Base-by-base conservation (phyloP, 1,284 basidiomycete species). In the Ustilago loliicola region DNA sequence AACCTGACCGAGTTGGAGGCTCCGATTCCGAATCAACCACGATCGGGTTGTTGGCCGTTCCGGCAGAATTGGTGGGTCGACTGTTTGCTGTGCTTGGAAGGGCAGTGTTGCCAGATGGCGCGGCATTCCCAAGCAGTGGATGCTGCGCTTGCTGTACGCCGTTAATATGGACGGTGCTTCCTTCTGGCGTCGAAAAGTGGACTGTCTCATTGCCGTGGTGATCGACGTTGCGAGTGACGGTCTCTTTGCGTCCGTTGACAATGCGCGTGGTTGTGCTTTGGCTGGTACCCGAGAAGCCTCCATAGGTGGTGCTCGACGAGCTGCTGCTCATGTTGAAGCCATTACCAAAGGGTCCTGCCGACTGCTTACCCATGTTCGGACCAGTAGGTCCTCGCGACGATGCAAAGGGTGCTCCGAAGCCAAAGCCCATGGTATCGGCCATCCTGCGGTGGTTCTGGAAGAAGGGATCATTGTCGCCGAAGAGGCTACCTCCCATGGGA, bases 201-300 rank as follows among this genome's bases (percentile, higher is more conserved):
- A 83, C 72, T 5, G 82, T 83, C 53, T 70, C 77, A 50, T 81
- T 80, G 58, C 82, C 82, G n/a, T 70, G 64, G 13, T 40, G 61
- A 34, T 83, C 82, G 17, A 81, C 74, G n/a, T 70, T 77, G 47
- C 77, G 78, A 9, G 79, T 82, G 52, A 75, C 63, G 2, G 80
- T 83, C 61, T 83, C 79, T 30, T 66, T 73, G 15, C 70, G 73
- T 2, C 82, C 82, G n/a, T 83, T 82, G 30, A 83, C 68, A 25
- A 73, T 77, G 48, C 80, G 69, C 0, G 82, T 83, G 11, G 66
- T 76, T 1, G 75, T 76, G 50, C 61, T 78, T 61, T 82, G 64
- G 60, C 73, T 74, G 10, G 67, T 65, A 13, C 67, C 63, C 0
- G 54, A 40, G 32, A 71, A 66, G 19, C 75, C 66, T 29, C 66